Evolutionary conservation across 2,329 filamentous ascomycete genomes (phyloP).

Genomic region (Fusarium nanum): DNA sequence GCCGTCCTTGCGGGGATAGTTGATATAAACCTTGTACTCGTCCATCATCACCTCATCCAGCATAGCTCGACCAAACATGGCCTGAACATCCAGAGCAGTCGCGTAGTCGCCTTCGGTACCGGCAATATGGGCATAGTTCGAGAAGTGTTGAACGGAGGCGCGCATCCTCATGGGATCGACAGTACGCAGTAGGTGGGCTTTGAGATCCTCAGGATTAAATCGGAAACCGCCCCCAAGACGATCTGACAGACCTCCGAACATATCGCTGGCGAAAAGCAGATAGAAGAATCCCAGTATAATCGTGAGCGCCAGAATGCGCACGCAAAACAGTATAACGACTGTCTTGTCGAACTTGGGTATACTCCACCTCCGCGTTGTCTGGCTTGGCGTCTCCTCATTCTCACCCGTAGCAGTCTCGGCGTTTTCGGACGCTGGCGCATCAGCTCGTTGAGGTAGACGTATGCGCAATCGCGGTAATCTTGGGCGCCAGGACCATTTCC

Average conservation of each 20-base stretch:
- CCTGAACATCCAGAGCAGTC: conserved; percentile 85
- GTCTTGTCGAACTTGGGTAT: conserved; percentile 57
- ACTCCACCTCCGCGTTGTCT: conserved; percentile 40
- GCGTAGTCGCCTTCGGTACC: conserved; percentile 94
- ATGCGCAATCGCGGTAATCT: conserved; percentile 64
- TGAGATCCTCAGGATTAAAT: conserved; percentile 86
- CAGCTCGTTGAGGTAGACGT: conserved; percentile 57
- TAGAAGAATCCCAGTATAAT: conserved; percentile 84
- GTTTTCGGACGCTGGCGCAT: conserved; percentile 44
- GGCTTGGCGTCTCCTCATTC: conserved; percentile 44
- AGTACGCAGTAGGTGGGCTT: conserved; percentile 77
- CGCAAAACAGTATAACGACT: conserved; percentile 70
- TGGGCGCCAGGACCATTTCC: conserved; percentile 67
- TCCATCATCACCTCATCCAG: conserved; percentile 83
- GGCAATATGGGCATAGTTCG: conserved; percentile 87
- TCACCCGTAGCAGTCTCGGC: conserved; percentile 43
- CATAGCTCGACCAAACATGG: conserved; percentile 76
- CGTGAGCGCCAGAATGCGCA: conserved; percentile 78
- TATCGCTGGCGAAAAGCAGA: conserved; percentile 84
- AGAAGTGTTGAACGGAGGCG: conserved; percentile 80
- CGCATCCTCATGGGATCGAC: conserved; percentile 77
- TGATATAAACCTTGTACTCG: conserved; percentile 89
- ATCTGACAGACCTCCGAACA: conserved; percentile 75
- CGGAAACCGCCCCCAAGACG: conserved; percentile 73
- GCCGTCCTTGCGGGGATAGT: conserved; percentile 84